Evolutionary conservation across 148 eudicot genomes (phyloP).

Genomic region (Nepenthes gracilis): DNA sequence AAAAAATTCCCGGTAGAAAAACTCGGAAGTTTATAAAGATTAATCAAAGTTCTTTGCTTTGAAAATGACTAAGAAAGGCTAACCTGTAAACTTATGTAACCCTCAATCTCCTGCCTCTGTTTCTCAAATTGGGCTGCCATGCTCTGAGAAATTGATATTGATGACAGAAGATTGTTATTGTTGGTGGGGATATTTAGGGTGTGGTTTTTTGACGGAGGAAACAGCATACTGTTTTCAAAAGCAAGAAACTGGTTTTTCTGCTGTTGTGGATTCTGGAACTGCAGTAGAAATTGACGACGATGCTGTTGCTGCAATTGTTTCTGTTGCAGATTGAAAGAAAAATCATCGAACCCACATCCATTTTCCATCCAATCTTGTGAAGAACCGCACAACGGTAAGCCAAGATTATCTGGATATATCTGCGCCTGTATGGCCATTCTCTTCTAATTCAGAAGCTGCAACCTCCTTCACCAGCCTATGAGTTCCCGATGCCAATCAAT

Average conservation of each 20-base stretch:
- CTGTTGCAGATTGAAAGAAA: conserved; percentile 14
- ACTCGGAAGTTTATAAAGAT: neutral
- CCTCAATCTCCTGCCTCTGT: conserved; percentile 45
- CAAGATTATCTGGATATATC: conserved; percentile 32
- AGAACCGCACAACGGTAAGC: conserved; percentile 17
- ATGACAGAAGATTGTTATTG: neutral
- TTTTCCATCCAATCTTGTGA: too few relatives aligned
- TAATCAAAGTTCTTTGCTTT: too few relatives aligned
- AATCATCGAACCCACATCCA: conserved; percentile 16
- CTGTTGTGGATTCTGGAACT: neutral
- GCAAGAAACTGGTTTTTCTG: conserved; percentile 4
- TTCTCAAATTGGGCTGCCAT: conserved; percentile 28
- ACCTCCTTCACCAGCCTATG: too few relatives aligned
- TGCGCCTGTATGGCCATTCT: conserved; percentile 63
- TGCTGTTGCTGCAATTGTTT: conserved; percentile 18
- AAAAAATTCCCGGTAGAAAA: neutral
- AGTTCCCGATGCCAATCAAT: neutral
- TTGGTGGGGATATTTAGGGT: conserved; percentile 1
- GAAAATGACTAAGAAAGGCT: neutral
- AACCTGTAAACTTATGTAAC: conserved; percentile 51
- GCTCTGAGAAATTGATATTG: neutral
- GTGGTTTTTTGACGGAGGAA: conserved; percentile 4
- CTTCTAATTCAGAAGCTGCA: too few relatives aligned
- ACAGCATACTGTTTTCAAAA: conserved; percentile 5
- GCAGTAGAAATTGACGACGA: conserved; percentile 7